These are phyloP conservation scores for Dillenia turbinata DNA, from an alignment of 164 flowering plant species.

Conservation along the genomic window DNA sequence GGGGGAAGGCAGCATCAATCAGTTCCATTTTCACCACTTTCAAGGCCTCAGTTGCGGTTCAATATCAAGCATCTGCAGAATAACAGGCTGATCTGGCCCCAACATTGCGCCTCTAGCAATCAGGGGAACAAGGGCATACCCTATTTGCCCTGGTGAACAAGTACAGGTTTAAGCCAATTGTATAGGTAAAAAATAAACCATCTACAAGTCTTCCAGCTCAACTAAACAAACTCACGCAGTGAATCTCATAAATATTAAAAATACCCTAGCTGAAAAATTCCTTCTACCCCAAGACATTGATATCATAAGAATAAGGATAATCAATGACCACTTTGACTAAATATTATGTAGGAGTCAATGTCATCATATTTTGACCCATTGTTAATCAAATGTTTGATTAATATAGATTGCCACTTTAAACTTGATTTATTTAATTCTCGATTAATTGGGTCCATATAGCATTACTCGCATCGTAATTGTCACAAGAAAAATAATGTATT, in stretches of 20 bases:
- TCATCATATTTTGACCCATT: too few species aligned
- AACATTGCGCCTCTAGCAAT: conserved; percentile 80
- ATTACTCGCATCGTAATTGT: too few species aligned
- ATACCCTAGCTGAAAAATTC: too few species aligned
- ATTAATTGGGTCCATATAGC: too few species aligned
- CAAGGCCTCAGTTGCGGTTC: conserved; percentile 57
- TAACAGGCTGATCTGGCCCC: conserved; percentile 85
- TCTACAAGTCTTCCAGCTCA: background rate
- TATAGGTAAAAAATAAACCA: background rate
- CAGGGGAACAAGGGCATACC: conserved; percentile 88
- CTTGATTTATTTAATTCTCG: too few species aligned
- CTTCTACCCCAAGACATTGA: background rate
- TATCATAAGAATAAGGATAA: background rate
- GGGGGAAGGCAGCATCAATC: conserved; percentile 84
- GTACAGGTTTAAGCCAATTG: background rate
- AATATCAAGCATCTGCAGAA: conserved; percentile 81
- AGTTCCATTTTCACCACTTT: conserved; percentile 84
- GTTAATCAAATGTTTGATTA: background rate
- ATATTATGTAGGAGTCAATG: too few species aligned
- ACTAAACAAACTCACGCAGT: background rate
- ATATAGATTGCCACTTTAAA: too few species aligned
- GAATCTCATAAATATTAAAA: too few species aligned
- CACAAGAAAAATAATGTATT: too few species aligned
- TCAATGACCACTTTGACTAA: too few species aligned
- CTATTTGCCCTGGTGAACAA: conserved; percentile 74